Conservation (phyloP, 2,329 filamentous ascomycete species). For the Sphaerostilbella broomeana region DNA sequence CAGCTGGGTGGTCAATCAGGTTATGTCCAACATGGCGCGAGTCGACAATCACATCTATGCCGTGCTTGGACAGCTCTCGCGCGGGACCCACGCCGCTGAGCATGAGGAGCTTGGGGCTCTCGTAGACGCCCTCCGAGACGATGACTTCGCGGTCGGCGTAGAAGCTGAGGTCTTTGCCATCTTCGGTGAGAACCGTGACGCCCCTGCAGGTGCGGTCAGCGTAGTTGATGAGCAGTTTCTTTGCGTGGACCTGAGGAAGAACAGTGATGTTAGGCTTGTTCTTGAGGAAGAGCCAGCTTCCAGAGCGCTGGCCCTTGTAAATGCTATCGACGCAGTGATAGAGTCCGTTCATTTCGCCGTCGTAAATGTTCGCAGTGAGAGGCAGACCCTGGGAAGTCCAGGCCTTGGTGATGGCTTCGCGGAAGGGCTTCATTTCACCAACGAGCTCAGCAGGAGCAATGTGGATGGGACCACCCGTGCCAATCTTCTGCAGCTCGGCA, state of each 20-base stretch:
- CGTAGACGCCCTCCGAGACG: conserved; percentile 49
- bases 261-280: conserved; percentile 51
- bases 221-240: conserved; percentile 45
- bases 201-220: conserved; percentile 35
- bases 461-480: conserved; percentile 43
- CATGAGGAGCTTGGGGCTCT: conserved; percentile 59
- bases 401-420: conserved; percentile 41
- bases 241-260: conserved; percentile 40
- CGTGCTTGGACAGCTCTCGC: conserved; percentile 43
- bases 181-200: conserved; percentile 36
- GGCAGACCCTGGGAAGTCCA: conserved; percentile 47
- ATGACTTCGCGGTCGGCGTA: conserved; percentile 43
- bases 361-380: conserved; percentile 48
- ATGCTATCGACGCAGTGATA: conserved; percentile 49
- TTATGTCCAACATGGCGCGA: conserved; percentile 59
- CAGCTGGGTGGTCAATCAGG: conserved; percentile 55
- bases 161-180: conserved; percentile 36
- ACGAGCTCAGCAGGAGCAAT: conserved; percentile 50
- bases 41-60: conserved; percentile 48
- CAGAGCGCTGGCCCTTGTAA: conserved; percentile 49
- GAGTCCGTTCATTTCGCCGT: conserved; percentile 48
- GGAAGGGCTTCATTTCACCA: conserved; percentile 45
- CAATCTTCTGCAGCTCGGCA: conserved; percentile 43
- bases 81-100: conserved; percentile 56
- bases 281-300: conserved; percentile 43